Evolutionary conservation across 192 early-diverging fungal species (phyloP).

Genomic region (Haplosporangium gracile): DNA sequence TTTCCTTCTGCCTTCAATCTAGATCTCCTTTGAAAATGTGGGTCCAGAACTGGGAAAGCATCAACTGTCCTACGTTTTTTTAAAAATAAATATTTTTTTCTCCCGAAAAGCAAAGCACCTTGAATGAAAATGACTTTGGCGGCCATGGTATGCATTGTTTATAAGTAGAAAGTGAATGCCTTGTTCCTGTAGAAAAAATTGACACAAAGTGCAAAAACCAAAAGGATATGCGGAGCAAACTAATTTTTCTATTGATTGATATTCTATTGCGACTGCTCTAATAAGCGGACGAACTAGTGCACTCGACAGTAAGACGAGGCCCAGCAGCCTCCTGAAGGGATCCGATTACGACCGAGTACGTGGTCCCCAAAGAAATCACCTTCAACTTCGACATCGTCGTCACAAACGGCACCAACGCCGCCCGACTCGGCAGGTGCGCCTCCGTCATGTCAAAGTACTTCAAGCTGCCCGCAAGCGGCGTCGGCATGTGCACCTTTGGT

Average conservation of each 20-base stretch:
- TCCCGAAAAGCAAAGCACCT: background rate
- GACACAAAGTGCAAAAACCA: no score
- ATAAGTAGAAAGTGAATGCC: no score
- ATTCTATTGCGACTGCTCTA: background rate
- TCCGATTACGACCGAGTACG: background rate
- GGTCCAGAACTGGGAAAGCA: background rate
- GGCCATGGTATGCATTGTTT: background rate
- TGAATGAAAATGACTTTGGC: background rate
- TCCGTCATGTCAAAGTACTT: slow-evolving; percentile 17
- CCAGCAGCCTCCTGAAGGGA: slow-evolving; percentile 15
- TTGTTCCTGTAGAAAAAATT: no score
- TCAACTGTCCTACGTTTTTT: background rate
- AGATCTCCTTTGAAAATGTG: background rate
- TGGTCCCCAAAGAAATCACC: slow-evolving; percentile 17
- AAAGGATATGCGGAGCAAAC: background rate
- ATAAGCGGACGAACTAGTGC: background rate
- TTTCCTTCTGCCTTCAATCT: background rate
- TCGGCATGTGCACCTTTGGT: background rate
- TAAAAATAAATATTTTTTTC: background rate
- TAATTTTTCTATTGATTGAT: background rate
- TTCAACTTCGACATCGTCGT: slow-evolving; percentile 14
- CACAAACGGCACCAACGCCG: slow-evolving; percentile 19
- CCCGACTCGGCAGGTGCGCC: background rate
- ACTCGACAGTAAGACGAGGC: slow-evolving; percentile 19
- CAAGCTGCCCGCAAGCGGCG: slow-evolving; percentile 4